phyloP scores from a whole-genome alignment of 202 grass and related monocot genomes.

The Hordeum pubiflorum region DNA sequence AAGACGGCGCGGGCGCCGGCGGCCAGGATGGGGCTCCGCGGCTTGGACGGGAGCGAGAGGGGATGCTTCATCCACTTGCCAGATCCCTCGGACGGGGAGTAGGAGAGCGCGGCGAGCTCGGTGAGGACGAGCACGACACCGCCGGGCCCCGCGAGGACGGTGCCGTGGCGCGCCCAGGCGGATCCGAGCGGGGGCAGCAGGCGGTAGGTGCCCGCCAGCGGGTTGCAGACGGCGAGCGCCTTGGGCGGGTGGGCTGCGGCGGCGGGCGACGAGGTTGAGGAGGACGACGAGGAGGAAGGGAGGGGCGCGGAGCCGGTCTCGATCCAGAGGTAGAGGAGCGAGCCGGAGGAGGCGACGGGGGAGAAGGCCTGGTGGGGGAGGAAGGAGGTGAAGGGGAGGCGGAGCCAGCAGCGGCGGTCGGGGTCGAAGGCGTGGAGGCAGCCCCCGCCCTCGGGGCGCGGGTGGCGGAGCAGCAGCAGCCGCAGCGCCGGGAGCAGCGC shows the following conservation, averaged over 20 bases:
- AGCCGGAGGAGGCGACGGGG: constrained; percentile 48
- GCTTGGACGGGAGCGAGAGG: constrained; percentile 83
- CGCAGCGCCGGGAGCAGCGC: constrained; percentile 40
- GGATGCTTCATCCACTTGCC: constrained; percentile 85
- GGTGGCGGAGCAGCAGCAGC: constrained; percentile 77
- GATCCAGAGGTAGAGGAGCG: constrained; percentile 61
- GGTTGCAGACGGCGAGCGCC: constrained; percentile 90
- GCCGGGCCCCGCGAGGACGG: constrained; percentile 61
- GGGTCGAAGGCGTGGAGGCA: constrained; percentile 70
- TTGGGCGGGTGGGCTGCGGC: constrained; percentile 46
- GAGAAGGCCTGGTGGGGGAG: constrained; percentile 51
- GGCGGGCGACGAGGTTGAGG: neutral
- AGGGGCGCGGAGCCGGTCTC: constrained; percentile 38
- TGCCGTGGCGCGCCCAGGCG: constrained; percentile 92
- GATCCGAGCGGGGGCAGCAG: constrained; percentile 79
- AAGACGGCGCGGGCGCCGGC: constrained; percentile 49
- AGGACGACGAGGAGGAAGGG: neutral
- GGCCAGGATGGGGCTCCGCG: constrained; percentile 74
- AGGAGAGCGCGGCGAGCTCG: constrained; percentile 87
- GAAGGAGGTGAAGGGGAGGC: constrained; percentile 47
- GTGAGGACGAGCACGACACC: constrained; percentile 69
- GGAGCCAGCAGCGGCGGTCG: constrained; percentile 29
- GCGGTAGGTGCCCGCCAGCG: constrained; percentile 56
- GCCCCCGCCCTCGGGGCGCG: constrained; percentile 46
- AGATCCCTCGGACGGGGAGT: constrained; percentile 37